phyloP scores from a whole-genome alignment of 495 filamentous ascomycete genomes.

The Pseudomonodictys pantanalensis region DNA sequence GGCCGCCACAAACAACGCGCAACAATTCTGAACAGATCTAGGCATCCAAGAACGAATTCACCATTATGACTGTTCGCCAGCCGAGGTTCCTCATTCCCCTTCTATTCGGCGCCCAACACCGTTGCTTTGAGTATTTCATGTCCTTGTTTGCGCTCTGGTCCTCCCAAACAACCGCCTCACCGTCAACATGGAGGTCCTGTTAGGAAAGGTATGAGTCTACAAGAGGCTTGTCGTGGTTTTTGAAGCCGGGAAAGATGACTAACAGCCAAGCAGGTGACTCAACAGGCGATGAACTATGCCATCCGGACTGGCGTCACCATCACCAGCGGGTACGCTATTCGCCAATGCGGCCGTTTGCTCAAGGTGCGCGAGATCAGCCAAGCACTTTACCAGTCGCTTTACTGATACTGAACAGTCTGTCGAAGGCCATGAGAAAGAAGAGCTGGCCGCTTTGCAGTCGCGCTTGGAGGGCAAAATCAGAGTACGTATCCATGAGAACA shows the following conservation, averaged over 20 bases:
- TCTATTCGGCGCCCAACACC: not conserved
- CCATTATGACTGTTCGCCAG: not conserved
- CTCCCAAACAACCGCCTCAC: not conserved
- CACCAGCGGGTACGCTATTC: conserved; percentile 80
- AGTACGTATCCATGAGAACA: conserved; percentile 45
- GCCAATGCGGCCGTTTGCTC: conserved; percentile 74
- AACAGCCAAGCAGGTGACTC: conserved; percentile 54
- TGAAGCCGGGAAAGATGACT: too few species aligned
- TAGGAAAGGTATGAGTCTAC: conserved; percentile 56
- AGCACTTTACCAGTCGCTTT: not conserved
- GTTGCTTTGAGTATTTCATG: not conserved
- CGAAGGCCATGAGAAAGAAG: conserved; percentile 65
- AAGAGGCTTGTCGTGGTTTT: not conserved
- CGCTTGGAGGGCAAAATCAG: conserved; percentile 79
- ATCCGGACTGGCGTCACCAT: conserved; percentile 79
- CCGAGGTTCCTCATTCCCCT: not conserved
- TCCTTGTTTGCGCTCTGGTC: not conserved
- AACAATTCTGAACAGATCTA: not conserved
- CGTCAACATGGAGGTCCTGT: conserved; percentile 69
- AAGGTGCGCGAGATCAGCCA: conserved; percentile 51
- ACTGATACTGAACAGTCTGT: conserved; percentile 52
- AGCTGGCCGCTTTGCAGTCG: conserved; percentile 69
- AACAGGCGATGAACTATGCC: conserved; percentile 89
- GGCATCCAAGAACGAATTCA: not conserved
- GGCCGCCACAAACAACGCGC: conserved; percentile 1